phyloP scores from a whole-genome alignment of 2,329 filamentous ascomycete genomes.

The Macrophomina tecta region DNA sequence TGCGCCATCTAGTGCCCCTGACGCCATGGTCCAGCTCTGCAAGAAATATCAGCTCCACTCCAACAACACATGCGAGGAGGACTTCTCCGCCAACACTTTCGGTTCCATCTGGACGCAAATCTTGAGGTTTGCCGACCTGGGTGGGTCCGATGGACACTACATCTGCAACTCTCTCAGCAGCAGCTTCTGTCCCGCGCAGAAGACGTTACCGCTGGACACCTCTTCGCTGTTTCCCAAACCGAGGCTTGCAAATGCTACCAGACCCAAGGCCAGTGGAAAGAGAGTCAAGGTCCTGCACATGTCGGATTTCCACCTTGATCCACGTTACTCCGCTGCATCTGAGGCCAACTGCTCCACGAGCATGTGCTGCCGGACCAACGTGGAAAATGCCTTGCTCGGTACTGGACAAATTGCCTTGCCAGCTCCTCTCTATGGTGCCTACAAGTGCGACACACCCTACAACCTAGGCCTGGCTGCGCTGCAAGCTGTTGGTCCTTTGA shows the following conservation, averaged over 20 bases:
- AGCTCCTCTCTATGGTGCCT: conserved; percentile 62
- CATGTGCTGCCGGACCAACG: conserved; percentile 59
- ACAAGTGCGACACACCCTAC: conserved; percentile 64
- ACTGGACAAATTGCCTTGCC: conserved; percentile 48
- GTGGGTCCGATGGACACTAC: conserved; percentile 63
- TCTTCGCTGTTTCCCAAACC: conserved; percentile 57
- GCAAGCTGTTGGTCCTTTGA: conserved; percentile 62
- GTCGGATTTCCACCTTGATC: conserved; percentile 63
- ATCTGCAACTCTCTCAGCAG: conserved; percentile 60
- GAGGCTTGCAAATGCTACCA: conserved; percentile 54
- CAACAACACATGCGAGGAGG: conserved; percentile 54
- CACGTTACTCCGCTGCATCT: conserved; percentile 58
- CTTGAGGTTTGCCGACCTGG: conserved; percentile 56
- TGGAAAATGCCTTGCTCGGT: conserved; percentile 44
- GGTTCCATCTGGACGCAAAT: conserved; percentile 66
- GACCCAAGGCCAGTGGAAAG: conserved; percentile 58
- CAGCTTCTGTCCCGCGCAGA: conserved; percentile 56
- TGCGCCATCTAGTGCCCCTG: conserved; percentile 57
- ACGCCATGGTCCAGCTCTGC: conserved; percentile 59
- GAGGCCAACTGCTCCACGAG: conserved; percentile 61
- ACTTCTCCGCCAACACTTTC: conserved; percentile 55
- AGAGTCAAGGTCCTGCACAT: conserved; percentile 63
- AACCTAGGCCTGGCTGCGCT: conserved; percentile 62
- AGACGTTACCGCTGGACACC: conserved; percentile 52
- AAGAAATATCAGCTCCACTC: conserved; percentile 54